These are phyloP conservation scores for Pseudoscleropodium purum DNA, from an alignment of 225 moss, liverwort and hornwort species.

Conservation along the genomic window DNA sequence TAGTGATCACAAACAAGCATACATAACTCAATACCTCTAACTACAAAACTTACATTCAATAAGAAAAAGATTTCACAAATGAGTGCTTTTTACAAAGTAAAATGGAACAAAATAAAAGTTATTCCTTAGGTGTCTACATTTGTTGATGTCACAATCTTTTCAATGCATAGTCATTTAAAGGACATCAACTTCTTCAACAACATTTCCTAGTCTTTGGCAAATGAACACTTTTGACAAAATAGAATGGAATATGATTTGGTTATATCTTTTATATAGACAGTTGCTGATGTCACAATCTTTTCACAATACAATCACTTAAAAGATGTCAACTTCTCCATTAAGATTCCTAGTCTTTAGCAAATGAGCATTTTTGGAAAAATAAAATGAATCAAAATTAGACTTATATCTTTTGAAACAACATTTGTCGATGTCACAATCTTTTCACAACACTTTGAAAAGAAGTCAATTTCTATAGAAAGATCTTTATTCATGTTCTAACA, in stretches of 20 bases:
- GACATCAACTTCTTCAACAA: background rate
- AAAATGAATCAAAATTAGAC: accelerated
- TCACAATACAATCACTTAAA: background rate
- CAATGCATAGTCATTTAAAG: accelerated
- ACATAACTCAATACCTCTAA: accelerated
- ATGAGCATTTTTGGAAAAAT: background rate
- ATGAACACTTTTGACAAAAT: background rate
- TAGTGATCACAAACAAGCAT: background rate
- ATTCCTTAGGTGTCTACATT: accelerated
- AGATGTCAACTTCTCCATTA: background rate
- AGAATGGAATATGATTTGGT: background rate
- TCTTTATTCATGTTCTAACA: background rate
- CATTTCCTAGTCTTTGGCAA: accelerated
- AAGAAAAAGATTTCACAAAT: accelerated
- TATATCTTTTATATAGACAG: accelerated
- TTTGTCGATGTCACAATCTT: background rate
- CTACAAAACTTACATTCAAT: accelerated
- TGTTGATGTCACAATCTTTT: background rate
- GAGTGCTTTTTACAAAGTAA: background rate
- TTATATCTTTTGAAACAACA: background rate
- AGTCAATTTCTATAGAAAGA: accelerated
- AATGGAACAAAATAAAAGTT: background rate
- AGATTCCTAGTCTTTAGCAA: accelerated
- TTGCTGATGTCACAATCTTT: background rate
- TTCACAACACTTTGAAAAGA: background rate